Base-by-base conservation (phyloP, 2,329 filamentous ascomycete genomes). In the Aspergillus viridinutans region DNA sequence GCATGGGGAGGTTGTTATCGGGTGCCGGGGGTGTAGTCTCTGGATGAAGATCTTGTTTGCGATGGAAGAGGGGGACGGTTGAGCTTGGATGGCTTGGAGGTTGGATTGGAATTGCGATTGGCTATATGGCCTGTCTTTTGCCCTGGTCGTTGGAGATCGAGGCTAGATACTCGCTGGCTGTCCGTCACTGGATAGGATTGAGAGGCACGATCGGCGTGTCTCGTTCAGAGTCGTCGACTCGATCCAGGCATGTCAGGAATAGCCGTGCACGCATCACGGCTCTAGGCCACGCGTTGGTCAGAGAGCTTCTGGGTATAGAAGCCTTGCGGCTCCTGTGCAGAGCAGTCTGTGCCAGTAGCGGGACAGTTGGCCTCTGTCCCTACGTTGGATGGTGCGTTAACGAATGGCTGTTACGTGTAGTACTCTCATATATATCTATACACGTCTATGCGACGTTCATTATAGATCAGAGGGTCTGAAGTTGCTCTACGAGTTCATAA, bases 21-120 rank as follows among this genome's bases (percentile, higher is more conserved):
- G 83, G 2, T 87, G 85, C 74, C 75, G 76, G 56, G 84, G 85
- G 38, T 87, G 85, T 71, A 87, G 84, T 76, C 75, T 87, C 57
- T 86, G 82, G 80, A 75, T 86, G 58, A 81, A 81, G 68, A 79
- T 87, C 48, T 71, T 82, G 61, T 87, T 86, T 75, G 81, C 78
- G 23, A 77, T 82, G 49, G 78, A 79, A 42, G 67, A 67, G 56
- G 78, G 75, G 8, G 69, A 66, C 49, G 65, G 48, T 38, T 54
- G 23, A 47, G 14, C 9, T 42, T 21, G n/a, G 17, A 6, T 50
- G 10, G 26, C 10, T 42, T 47, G 9, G 32, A 56, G 48, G 25
- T 25, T 14, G 21, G 28, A 9, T 40, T 35, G 26, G 40, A 20
- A 43, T 38, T 38, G 32, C 1, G 12, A 38, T 38, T 38, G 32